Base-by-base conservation (phyloP, 148 eudicot species). In the Tetragonia tetragonoides region DNA sequence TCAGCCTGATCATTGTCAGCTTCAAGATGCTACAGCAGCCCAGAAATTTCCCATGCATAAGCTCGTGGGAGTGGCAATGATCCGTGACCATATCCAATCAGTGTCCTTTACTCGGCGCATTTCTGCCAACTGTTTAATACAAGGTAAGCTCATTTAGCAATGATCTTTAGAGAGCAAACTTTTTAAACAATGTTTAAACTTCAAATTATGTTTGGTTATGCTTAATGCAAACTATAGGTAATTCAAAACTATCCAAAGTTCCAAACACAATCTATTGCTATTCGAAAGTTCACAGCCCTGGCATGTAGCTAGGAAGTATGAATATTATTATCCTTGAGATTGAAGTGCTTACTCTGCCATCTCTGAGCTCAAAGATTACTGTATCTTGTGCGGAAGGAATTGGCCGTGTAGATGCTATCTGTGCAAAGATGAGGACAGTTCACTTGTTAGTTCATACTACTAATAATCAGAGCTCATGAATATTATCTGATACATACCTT, bases 61-160 rank as follows among this genome's bases (percentile, higher is more conserved):
- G 87, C 88, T 93, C 56, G 89, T 84, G 46, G 98, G 98, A 69
- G 97, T 89, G 46, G 85, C 90, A 24, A 94, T 88, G 40, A 79
- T 89, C 34, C 89, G 90, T n/a, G 85, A 75, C 98, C 98, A 94
- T 51, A 72, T 72, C 98, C 98, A 91, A 17, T 81, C 82, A 21
- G 18, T 66, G 47, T 84, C 85, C 77, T 80, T 86, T 0, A 59
- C 77, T 75, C 77, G 83, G 42, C 74, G 83, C 88, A 91, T 81
- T 82, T 94, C 98, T 81, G 90, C 97, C 85, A 94, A 83, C 98
- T 94, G 89, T 73, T 10, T n/a, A 38, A 73, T 38, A 56, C 42
- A 70, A 11, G 41, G 82, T 72, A 28, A 81, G 80, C 42, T 28
- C 34, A 53, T 54, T 65, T 24, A 79, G 44, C 49, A 41, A 66